Base-by-base conservation (phyloP, 108 stramenopile species). In the Stephanodiscus triporus region DNA sequence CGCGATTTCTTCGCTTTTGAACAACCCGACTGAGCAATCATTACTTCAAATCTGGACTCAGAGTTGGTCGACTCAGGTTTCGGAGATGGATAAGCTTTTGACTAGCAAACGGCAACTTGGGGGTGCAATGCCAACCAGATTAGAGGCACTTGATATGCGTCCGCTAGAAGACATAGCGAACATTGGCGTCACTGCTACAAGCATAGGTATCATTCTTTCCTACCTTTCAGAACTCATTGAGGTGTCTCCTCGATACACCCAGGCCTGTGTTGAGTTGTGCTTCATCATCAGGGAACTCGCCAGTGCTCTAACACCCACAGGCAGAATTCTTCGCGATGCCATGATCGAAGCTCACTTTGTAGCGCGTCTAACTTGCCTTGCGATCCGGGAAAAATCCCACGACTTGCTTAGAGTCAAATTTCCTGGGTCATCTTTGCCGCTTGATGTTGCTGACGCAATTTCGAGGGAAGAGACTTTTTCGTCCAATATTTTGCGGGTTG, bases 271-370 rank as follows among this genome's bases (percentile, higher is more conserved):
- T 14, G 95, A 96, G 55, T 62, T 96, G 16, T 89, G 71, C 62
- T 59, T 75, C 19, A 84, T 97, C 32, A 75, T 96, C 26, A 65
- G 91, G 56, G 85, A 92, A 27, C 80, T 97, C 37, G 82, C 89
- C 8, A 75, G 51, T 65, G 51, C 75, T 2, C 66, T 75, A n/a
- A n/a, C 40, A 0, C 67, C 62, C 10, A 20, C 47, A 32, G 86
- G 80, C 16, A 66, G 72, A 49, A 27, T 84, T 9, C 59, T 96
- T 32, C 83, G 88, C 6, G 45, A 69, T 42, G 88, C 91, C 26
- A 82, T 97, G 73, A 65, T 84, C 32, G 86, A 72, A 36, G 83
- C 89, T 40, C 84, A 91, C 58, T 69, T 97, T 53, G 87, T 89
- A 9, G 82, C 86, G 17, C 73, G 95, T 34, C 60, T 97, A 26